Percentiles rank a stretch among this genome's conserved stretches.
Conservation (phyloP, 2,329 filamentous ascomycete genomes). For the Fusarium nodosum region DNA sequence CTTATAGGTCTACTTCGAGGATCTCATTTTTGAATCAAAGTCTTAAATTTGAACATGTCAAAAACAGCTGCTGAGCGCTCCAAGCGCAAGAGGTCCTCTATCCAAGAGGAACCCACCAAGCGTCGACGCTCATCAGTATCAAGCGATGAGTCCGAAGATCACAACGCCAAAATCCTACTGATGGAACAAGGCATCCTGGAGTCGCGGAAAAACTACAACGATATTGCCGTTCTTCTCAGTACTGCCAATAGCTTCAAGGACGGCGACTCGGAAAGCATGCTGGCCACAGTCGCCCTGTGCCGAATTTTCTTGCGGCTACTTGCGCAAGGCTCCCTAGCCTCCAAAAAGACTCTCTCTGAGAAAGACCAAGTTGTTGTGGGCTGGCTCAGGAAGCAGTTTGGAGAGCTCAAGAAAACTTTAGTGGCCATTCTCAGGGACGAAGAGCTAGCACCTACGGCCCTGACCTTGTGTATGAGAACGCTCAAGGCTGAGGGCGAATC, state of each 20-base stretch:
- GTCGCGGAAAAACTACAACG: conserved; percentile 92
- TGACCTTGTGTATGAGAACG: conserved; percentile 86
- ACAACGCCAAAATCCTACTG: conserved; percentile 75
- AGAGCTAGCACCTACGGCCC: conserved; percentile 74
- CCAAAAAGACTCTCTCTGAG: conserved; percentile 74
- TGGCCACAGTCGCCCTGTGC: conserved; percentile 85
- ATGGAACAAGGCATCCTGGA: conserved; percentile 86
- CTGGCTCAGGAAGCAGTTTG: conserved; percentile 83
- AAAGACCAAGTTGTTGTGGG: conserved; percentile 80
- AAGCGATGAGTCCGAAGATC: conserved; percentile 65
- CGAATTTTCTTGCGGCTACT: conserved; percentile 87
- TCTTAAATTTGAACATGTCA: conserved; percentile 47
- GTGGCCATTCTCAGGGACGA: conserved; percentile 72
- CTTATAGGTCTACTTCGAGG: no score
- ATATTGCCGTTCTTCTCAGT: conserved; percentile 80
- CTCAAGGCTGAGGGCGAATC: conserved; percentile 82
- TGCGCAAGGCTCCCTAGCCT: conserved; percentile 77
- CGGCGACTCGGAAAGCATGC: conserved; percentile 67
- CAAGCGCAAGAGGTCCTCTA: conserved; percentile 67
- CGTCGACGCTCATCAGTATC: conserved; percentile 64
- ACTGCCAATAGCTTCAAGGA: conserved; percentile 63
- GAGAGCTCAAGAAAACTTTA: conserved; percentile 76
- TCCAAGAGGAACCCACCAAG: conserved; percentile 63
- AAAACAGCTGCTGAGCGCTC: conserved; percentile 50
- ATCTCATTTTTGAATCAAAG: background rate